A percentile compares a stretch with the other conserved stretches of the same genome.
Evolutionary conservation across 148 eudicot genomes (phyloP).

Genomic region (Bassia scoparia): DNA sequence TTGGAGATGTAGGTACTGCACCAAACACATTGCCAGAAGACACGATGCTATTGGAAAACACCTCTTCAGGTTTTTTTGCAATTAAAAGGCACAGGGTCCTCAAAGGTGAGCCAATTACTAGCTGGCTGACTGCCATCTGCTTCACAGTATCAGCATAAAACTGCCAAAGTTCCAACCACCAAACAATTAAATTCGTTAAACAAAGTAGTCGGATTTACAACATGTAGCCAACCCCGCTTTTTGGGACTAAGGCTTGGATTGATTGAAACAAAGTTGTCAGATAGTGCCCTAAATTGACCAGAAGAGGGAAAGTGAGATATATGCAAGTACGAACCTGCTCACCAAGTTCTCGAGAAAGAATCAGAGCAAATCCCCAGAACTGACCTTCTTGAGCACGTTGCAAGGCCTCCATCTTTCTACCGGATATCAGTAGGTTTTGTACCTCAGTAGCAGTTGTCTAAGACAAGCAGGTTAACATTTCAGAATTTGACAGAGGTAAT

Average conservation of each 20-base stretch:
- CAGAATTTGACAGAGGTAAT: constrained; percentile 12
- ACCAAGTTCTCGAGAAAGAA: constrained; percentile 44
- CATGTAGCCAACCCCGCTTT: too few species aligned
- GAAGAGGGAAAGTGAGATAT: background rate
- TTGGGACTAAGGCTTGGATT: too few species aligned
- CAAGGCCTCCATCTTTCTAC: constrained; percentile 47
- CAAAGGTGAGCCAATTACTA: constrained; percentile 40
- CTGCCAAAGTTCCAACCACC: constrained; percentile 30
- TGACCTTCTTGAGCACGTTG: constrained; percentile 52
- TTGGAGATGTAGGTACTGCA: constrained; percentile 25
- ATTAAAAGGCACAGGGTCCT: constrained; percentile 50
- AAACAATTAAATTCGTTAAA: constrained; percentile 7
- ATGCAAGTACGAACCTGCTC: constrained; percentile 39
- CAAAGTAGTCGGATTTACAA: background rate
- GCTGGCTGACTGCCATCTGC: constrained; percentile 45
- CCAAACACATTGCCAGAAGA: constrained; percentile 25
- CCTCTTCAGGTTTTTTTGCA: constrained; percentile 43
- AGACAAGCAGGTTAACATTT: constrained; percentile 10
- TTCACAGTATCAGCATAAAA: constrained; percentile 43
- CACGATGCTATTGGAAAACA: constrained; percentile 28
- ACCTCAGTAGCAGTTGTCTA: constrained; percentile 44
- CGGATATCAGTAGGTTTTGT: constrained; percentile 42
- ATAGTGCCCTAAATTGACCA: background rate
- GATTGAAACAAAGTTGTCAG: background rate
- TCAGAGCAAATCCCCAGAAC: constrained; percentile 43